Evolutionary conservation across 2,329 filamentous ascomycete genomes (phyloP).

Genomic region (Ustulina deusta): DNA sequence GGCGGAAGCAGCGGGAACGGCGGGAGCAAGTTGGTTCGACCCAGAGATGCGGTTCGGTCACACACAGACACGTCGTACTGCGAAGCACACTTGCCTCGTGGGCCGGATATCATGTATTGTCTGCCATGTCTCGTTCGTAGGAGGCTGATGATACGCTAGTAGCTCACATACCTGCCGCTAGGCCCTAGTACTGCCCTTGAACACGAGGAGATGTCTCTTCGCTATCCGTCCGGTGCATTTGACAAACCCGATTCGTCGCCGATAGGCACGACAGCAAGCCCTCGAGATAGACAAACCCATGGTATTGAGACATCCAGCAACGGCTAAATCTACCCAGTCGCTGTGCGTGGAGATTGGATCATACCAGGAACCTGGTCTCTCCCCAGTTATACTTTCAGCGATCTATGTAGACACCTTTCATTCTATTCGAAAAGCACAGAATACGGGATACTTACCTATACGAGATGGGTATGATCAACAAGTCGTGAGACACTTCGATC

Average conservation of each 20-base stretch:
- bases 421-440: not conserved
- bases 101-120: constrained; percentile 23
- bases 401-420: not conserved
- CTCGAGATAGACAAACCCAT: constrained; percentile 21
- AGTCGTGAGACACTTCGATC: constrained; percentile 4
- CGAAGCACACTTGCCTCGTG: constrained; percentile 35
- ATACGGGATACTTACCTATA: not conserved
- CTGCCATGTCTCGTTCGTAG: constrained; percentile 10
- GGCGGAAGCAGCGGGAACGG: constrained; percentile 21
- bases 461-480: not conserved
- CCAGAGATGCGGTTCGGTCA: constrained; percentile 31
- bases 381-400: not conserved
- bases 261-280: constrained; percentile 25
- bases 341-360: constrained; percentile 6
- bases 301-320: constrained; percentile 32
- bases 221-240: constrained; percentile 20
- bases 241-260: constrained; percentile 28
- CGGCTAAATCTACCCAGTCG: constrained; percentile 6
- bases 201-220: constrained; percentile 15
- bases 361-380: not conserved
- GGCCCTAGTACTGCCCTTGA: not conserved
- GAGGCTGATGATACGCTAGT: constrained; percentile 21
- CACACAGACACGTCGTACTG: constrained; percentile 32
- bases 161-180: constrained; percentile 2
- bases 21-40: constrained; percentile 27